Evolutionary conservation across 805 yeast genomes (phyloP).

Genomic region (Teunomyces barrocoloradensis): DNA sequence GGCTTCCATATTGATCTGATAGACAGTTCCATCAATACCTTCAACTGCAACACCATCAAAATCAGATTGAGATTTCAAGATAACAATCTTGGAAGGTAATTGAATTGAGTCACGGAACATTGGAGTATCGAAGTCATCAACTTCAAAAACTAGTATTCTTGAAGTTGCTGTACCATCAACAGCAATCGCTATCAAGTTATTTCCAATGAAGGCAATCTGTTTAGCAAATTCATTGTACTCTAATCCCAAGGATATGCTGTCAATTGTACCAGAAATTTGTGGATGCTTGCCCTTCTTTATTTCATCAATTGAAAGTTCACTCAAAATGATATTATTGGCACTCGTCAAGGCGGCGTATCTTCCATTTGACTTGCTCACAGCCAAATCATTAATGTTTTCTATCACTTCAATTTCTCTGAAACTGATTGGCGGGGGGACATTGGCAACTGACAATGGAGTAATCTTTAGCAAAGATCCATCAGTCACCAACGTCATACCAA

Average conservation of each 20-base stretch:
- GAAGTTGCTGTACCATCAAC: conserved; percentile 56
- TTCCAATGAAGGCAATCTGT: conserved; percentile 59
- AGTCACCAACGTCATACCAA: conserved; percentile 75
- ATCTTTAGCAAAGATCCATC: conserved; percentile 72
- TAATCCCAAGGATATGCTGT: conserved; percentile 34
- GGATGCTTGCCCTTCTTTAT: conserved; percentile 52
- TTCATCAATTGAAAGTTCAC: conserved; percentile 48
- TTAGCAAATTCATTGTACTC: conserved; percentile 47
- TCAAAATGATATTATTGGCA: conserved; percentile 26
- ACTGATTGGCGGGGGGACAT: conserved; percentile 93
- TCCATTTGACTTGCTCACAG: conserved; percentile 60
- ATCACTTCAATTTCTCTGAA: conserved; percentile 59
- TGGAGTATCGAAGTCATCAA: conserved; percentile 43
- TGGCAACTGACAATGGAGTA: conserved; percentile 82
- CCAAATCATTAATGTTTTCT: conserved; percentile 58
- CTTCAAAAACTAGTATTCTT: conserved; percentile 49
- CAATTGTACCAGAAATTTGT: conserved; percentile 28
- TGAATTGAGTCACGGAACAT: conserved; percentile 40
- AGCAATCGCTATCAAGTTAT: conserved; percentile 51
- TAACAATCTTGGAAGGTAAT: conserved; percentile 49
- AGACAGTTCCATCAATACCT: conserved; percentile 60
- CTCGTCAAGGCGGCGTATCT: conserved; percentile 57
- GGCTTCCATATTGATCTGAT: conserved; percentile 31
- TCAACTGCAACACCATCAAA: conserved; percentile 54
- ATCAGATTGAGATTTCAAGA: conserved; percentile 54